These are phyloP conservation scores for Fragaria nilgerrensis DNA, from an alignment of 306 rosid genomes.

Conservation along the genomic window DNA sequence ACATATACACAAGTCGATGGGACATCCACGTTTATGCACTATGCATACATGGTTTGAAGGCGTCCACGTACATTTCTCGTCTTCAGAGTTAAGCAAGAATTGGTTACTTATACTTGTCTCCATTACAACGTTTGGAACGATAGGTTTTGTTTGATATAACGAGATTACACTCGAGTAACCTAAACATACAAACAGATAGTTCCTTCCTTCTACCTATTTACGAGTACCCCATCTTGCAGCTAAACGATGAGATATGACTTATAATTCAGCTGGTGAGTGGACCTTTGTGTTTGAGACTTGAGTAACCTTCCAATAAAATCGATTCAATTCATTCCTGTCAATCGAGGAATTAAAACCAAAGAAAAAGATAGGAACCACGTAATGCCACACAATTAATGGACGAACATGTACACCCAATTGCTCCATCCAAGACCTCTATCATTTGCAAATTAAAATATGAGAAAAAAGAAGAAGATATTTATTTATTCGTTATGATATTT, in stretches of 20 bases:
- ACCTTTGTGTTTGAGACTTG: background rate
- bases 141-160: background rate
- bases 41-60: background rate
- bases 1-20: too few relatives aligned
- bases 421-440: background rate
- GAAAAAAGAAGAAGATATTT: background rate
- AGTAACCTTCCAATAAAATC: background rate
- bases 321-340: background rate
- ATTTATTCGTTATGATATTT: background rate
- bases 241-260: background rate
- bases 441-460: background rate
- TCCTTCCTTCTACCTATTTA: background rate
- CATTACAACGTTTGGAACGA: background rate
- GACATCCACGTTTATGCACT: too few relatives aligned
- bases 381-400: too few relatives aligned
- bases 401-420: background rate
- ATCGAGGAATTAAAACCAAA: background rate
- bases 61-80: background rate
- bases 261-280: slow-evolving; percentile 1
- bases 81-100: background rate
- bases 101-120: background rate
- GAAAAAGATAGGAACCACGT: background rate
- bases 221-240: background rate
- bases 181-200: background rate
- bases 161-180: background rate